Conservation (phyloP, 805 yeast genomes). For the Wickerhamomyces silvicola region DNA sequence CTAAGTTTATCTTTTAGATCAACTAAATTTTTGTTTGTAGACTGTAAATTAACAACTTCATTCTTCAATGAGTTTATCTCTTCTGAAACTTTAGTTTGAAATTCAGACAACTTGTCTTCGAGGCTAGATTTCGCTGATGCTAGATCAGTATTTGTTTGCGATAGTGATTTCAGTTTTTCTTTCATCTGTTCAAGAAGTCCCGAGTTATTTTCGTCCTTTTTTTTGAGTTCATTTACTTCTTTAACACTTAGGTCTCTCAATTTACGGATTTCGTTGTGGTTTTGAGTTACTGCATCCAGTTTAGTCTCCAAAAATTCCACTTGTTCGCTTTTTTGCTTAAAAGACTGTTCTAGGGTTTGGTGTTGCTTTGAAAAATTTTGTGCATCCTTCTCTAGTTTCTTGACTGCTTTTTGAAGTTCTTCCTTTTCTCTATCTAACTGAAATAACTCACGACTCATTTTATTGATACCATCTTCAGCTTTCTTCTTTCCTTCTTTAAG, state of each 20-base stretch:
- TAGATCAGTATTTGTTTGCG: constrained; percentile 25
- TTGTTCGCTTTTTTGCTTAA: constrained; percentile 14
- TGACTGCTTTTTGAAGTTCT: constrained; percentile 37
- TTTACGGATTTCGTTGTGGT: neutral
- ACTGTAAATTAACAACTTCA: constrained; percentile 9
- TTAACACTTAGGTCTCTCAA: constrained; percentile 12
- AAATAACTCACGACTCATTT: constrained; percentile 80
- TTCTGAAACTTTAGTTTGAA: constrained; percentile 4
- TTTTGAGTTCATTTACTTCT: constrained; percentile 21
- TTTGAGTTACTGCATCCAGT: constrained; percentile 4
- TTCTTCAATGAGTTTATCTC: constrained; percentile 12
- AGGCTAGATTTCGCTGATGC: constrained; percentile 18
- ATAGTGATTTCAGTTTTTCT: constrained; percentile 38
- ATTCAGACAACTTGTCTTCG: constrained; percentile 10
- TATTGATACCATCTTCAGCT: constrained; percentile 84
- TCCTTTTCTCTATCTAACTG: constrained; percentile 55
- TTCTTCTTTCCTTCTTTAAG: constrained; percentile 39
- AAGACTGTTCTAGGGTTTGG: constrained; percentile 10
- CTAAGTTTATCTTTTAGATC: constrained; percentile 5
- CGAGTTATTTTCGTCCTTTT: constrained; percentile 25
- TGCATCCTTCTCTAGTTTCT: constrained; percentile 29
- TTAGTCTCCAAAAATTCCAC: constrained; percentile 7
- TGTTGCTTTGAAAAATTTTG: constrained; percentile 20
- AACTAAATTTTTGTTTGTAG: constrained; percentile 7
- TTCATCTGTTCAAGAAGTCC: constrained; percentile 35